These are phyloP conservation scores for Carnegiea gigantea DNA, from an alignment of 179 eudicot genomes.

Conservation along the genomic window DNA sequence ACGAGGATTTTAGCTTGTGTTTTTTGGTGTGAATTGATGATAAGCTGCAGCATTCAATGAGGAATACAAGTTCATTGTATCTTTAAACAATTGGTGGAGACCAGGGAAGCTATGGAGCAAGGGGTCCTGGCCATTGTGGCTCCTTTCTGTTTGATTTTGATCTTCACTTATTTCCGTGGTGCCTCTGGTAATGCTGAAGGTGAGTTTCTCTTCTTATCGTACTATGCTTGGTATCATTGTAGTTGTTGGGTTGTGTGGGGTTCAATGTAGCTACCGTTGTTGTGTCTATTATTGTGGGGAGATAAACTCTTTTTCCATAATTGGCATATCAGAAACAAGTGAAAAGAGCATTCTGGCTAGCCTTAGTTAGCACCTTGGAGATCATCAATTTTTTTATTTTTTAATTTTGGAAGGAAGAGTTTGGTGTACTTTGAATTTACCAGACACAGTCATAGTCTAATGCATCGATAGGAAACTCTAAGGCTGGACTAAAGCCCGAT, in stretches of 20 bases:
- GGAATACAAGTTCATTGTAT: background rate
- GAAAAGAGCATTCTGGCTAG: background rate
- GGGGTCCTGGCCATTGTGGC: background rate
- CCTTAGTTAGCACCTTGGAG: slow-evolving; percentile 1
- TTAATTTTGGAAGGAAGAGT: background rate
- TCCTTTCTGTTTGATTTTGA: slow-evolving; percentile 6
- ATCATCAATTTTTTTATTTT: background rate
- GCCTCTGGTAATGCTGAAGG: slow-evolving; percentile 1
- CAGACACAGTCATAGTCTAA: background rate
- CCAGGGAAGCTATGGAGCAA: slow-evolving; percentile 4
- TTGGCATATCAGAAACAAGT: background rate
- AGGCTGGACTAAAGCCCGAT: background rate
- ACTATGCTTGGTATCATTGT: background rate
- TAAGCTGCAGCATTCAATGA: background rate
- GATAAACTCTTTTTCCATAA: background rate
- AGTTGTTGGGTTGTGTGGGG: background rate
- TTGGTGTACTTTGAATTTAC: background rate
- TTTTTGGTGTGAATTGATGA: background rate
- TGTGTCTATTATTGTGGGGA: background rate
- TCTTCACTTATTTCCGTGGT: background rate
- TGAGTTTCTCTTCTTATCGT: slow-evolving; percentile 2
- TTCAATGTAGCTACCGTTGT: background rate
- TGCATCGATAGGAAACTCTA: background rate
- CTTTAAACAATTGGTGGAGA: background rate
- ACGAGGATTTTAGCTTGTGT: background rate